These are phyloP conservation scores for Paecilomyces formosus DNA, from an alignment of 2,329 filamentous ascomycete species.

Conservation along the genomic window DNA sequence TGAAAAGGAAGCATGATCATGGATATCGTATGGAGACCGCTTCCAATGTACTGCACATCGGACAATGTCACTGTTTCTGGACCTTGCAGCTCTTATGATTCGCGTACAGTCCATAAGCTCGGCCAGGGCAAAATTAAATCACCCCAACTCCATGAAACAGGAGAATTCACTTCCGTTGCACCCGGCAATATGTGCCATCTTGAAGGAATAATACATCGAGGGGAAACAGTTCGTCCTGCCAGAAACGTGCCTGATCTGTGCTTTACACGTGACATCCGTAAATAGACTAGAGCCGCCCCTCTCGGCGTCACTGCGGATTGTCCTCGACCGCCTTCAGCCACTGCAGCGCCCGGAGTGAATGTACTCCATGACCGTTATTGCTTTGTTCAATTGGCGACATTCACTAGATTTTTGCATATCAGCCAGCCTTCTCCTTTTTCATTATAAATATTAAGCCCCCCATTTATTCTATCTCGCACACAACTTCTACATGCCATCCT, in stretches of 20 bases:
- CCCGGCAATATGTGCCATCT: no score
- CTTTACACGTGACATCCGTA: neutral
- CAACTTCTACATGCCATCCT: constrained; percentile 7
- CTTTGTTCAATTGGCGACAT: neutral
- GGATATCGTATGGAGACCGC: no score
- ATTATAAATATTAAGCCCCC: neutral
- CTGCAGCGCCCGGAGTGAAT: neutral
- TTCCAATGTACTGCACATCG: no score
- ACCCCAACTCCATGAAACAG: no score
- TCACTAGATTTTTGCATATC: constrained; percentile 1
- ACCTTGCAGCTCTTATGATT: no score
- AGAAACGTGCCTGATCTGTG: neutral
- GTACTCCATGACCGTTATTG: neutral
- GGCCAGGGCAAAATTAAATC: no score
- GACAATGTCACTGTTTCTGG: no score
- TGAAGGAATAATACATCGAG: no score
- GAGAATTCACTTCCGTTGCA: no score
- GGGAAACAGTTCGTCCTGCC: neutral
- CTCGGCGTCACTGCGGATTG: neutral
- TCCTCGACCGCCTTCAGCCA: neutral
- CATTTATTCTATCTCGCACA: neutral
- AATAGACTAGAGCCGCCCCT: neutral
- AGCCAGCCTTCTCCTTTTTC: neutral
- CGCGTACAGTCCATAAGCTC: no score
- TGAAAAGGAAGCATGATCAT: no score